Percentiles rank a stretch among this genome's conserved stretches.
Evolutionary conservation across 1,139 yeast species (phyloP).

Genomic region (Blastobotrys persicus): DNA sequence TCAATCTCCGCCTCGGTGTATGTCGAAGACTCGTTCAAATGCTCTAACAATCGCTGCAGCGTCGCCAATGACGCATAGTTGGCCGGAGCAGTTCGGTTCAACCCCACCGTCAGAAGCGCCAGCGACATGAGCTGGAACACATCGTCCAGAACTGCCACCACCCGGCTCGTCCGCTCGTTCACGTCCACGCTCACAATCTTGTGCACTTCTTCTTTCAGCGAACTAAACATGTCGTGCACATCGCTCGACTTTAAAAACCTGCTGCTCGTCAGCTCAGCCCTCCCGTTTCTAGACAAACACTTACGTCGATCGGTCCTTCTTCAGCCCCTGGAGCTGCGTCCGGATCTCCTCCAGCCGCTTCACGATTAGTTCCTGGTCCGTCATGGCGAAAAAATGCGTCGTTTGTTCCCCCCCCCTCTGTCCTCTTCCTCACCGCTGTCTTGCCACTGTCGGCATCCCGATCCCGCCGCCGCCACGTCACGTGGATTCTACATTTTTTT

Average conservation of each 20-base stretch:
- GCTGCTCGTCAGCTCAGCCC: not conserved
- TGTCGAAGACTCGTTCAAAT: slow-evolving; percentile 73
- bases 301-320: slow-evolving; percentile 49
- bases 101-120: slow-evolving; percentile 87
- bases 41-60: slow-evolving; percentile 76
- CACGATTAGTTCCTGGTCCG: slow-evolving; percentile 43
- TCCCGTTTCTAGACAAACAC: slow-evolving; percentile 9
- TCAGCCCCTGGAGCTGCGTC: slow-evolving; percentile 44
- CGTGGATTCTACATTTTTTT: too few relatives aligned
- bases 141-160: slow-evolving; percentile 79
- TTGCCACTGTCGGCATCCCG: too few relatives aligned
- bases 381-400: too few relatives aligned
- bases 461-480: too few relatives aligned
- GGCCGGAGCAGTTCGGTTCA: slow-evolving; percentile 87
- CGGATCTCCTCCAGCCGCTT: slow-evolving; percentile 44
- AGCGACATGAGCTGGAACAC: slow-evolving; percentile 82
- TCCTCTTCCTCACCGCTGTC: too few relatives aligned
- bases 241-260: slow-evolving; percentile 51
- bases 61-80: slow-evolving; percentile 86
- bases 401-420: too few relatives aligned
- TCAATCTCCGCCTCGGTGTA: slow-evolving; percentile 79
- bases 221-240: slow-evolving; percentile 48
- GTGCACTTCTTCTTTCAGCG: slow-evolving; percentile 33
- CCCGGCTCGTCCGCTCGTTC: slow-evolving; percentile 32
- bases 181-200: slow-evolving; percentile 33